Evolutionary conservation across 1,284 basidiomycete species (phyloP).

Genomic region (Rhodotorula sp.): DNA sequence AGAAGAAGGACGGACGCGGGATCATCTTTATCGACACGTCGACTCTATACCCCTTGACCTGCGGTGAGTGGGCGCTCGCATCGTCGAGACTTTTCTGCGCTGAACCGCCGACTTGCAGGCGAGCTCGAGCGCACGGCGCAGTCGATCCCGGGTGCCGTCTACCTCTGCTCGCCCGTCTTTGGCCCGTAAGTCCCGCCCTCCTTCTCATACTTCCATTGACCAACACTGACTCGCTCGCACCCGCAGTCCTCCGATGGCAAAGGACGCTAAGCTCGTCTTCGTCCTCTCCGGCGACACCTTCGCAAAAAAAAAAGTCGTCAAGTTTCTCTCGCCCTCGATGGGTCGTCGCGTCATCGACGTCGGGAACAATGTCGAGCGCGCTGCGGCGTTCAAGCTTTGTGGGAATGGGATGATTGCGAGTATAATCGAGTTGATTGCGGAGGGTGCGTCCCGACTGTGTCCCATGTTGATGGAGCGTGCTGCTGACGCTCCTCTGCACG

Average conservation of each 20-base stretch:
- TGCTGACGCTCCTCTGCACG: conserved; percentile 59
- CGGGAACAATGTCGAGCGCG: conserved; percentile 67
- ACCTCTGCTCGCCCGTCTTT: conserved; percentile 78
- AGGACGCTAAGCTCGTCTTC: conserved; percentile 66
- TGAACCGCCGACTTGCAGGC: conserved; percentile 48
- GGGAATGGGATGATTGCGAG: conserved; percentile 43
- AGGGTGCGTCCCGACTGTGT: conserved; percentile 46
- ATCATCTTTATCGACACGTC: conserved; percentile 43
- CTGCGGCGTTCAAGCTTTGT: conserved; percentile 48
- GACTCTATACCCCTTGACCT: conserved; percentile 43
- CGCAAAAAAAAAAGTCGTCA: conserved; percentile 74
- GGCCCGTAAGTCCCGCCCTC: conserved; percentile 53
- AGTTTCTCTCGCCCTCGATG: conserved; percentile 72
- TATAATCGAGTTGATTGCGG: conserved; percentile 65
- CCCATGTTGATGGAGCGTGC: conserved; percentile 55
- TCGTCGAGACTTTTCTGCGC: background rate
- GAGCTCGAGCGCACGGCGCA: conserved; percentile 71
- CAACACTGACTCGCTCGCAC: too few relatives aligned
- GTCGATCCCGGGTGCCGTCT: conserved; percentile 58
- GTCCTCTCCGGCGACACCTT: conserved; percentile 79
- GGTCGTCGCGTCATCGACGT: conserved; percentile 64
- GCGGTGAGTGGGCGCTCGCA: background rate
- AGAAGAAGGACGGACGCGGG: conserved; percentile 13
- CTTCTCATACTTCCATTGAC: background rate
- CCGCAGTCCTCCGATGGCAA: conserved; percentile 39